Base-by-base conservation (phyloP, 2,329 filamentous ascomycete genomes). In the Parascedosporium putredinis region DNA sequence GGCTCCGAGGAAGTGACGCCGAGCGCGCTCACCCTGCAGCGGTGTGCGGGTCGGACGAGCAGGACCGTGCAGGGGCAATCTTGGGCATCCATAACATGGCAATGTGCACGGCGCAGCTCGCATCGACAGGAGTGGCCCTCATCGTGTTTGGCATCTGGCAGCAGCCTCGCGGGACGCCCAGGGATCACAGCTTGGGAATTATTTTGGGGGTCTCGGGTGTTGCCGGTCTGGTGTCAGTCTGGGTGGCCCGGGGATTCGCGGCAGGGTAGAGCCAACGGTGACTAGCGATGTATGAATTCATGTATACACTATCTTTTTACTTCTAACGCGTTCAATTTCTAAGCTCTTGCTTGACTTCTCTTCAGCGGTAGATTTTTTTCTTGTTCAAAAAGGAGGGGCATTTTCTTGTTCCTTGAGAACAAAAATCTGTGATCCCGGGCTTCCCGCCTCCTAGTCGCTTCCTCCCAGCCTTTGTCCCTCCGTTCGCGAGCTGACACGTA, bases 21-120 rank as follows among this genome's bases (percentile, higher is more conserved):
- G n/a, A n/a, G n/a, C n/a, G n/a, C n/a, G n/a, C n/a, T n/a, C n/a
- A n/a, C n/a, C n/a, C n/a, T n/a, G n/a, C n/a, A n/a, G n/a, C n/a
- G n/a, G n/a, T n/a, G n/a, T n/a, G n/a, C n/a, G n/a, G n/a, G n/a
- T n/a, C n/a, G n/a, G n/a, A n/a, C 23, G 74, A 79, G 34, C 72
- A 79, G 2, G 86, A 90, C 59, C 85, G 93, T 62, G 88, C 89
- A 4, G 89, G 91, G 38, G 86, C 96, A 36, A 88, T 97, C 42
- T 76, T 97, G 2, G 91, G 91, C 7, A 89, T 97, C 50, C 91
- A 97, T 71, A 97, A 97, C 64, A 91, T 97, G 68, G 84, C 90
- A 14, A 86, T 97, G 57, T 88, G 90, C 1, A 83, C 88, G 4
- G 91, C 91, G 1, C 91, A 97, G 63, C 90, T 96, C 53, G 76